These are phyloP conservation scores for Claviceps humidiphila DNA, from an alignment of 2,329 filamentous ascomycete species.

Conservation along the genomic window DNA sequence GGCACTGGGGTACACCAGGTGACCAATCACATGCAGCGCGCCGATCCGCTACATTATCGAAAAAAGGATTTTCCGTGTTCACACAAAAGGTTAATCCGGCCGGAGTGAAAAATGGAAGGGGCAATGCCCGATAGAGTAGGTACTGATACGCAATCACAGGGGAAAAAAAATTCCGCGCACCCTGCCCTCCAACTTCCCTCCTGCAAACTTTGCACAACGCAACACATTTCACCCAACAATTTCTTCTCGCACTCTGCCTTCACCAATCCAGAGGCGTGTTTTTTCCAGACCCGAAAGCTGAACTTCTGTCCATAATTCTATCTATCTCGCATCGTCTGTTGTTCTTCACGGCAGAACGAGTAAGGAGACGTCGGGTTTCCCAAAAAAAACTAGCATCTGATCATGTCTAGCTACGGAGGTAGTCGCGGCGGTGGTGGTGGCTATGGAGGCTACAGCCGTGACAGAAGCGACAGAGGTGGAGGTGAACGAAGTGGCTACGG, in stretches of 20 bases:
- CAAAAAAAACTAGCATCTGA: constrained; percentile 8
- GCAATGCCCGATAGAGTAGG: neutral
- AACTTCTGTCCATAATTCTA: neutral
- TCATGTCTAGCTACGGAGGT: constrained; percentile 34
- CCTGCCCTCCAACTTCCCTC: constrained; percentile 10
- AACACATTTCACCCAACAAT: constrained; percentile 4
- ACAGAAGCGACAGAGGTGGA: constrained; percentile 34
- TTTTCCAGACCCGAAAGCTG: neutral
- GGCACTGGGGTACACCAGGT: neutral
- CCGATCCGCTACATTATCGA: neutral
- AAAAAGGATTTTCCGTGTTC: constrained; percentile 4
- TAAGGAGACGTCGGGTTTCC: neutral
- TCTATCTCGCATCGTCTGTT: neutral
- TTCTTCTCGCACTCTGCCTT: constrained; percentile 12
- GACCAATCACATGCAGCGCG: constrained; percentile 4
- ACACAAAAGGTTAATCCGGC: neutral
- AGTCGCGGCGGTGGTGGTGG: constrained; percentile 17
- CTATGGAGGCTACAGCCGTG: constrained; percentile 28
- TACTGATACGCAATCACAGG: neutral
- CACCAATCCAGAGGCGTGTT: constrained; percentile 12
- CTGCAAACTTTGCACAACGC: constrained; percentile 11
- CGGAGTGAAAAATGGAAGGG: constrained; percentile 8
- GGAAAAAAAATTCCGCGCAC: constrained; percentile 12
- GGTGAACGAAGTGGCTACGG: constrained; percentile 30
- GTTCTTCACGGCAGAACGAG: neutral